Percentiles rank a stretch among this genome's conserved stretches.
phyloP scores from a whole-genome alignment of 257 asterid species.

The Nyctanthes arbortristis region DNA sequence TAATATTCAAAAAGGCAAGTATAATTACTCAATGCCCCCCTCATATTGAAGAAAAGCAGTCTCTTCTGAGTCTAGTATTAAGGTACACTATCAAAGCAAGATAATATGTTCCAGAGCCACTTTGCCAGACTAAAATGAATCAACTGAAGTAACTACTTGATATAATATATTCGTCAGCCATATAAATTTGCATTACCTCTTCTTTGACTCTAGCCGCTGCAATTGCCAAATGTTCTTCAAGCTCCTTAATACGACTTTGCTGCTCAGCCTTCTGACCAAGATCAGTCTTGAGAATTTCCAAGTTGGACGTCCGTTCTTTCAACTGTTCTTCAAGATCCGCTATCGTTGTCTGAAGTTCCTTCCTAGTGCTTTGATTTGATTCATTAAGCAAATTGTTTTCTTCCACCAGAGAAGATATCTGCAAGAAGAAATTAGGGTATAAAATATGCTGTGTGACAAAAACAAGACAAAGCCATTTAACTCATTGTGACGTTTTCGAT shows the following conservation, averaged over 20 bases:
- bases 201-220: slow-evolving; percentile 47
- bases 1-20: not conserved
- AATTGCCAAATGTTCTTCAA: slow-evolving; percentile 57
- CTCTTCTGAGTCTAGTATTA: not conserved
- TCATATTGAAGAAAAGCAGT: not conserved
- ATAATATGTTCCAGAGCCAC: not conserved
- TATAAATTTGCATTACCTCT: slow-evolving; percentile 46
- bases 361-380: slow-evolving; percentile 64
- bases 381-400: slow-evolving; percentile 69
- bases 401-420: slow-evolving; percentile 73
- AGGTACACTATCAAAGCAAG: not conserved
- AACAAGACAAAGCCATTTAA: slow-evolving; percentile 1
- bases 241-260: slow-evolving; percentile 58
- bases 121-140: too few species aligned
- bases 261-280: slow-evolving; percentile 49
- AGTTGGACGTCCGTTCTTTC: slow-evolving; percentile 60
- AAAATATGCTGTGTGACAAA: slow-evolving; percentile 3
- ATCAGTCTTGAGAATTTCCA: slow-evolving; percentile 55
- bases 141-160: too few species aligned
- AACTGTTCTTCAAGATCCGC: slow-evolving; percentile 68
- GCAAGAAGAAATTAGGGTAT: slow-evolving; percentile 24
- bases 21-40: not conserved
- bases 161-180: slow-evolving; percentile 17
- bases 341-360: slow-evolving; percentile 69
- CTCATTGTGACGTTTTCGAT: not conserved